Percentiles rank a stretch among this genome's conserved stretches.
Conservation (phyloP, 2,329 filamentous ascomycete genomes). For the Verticillium tricorpus region DNA sequence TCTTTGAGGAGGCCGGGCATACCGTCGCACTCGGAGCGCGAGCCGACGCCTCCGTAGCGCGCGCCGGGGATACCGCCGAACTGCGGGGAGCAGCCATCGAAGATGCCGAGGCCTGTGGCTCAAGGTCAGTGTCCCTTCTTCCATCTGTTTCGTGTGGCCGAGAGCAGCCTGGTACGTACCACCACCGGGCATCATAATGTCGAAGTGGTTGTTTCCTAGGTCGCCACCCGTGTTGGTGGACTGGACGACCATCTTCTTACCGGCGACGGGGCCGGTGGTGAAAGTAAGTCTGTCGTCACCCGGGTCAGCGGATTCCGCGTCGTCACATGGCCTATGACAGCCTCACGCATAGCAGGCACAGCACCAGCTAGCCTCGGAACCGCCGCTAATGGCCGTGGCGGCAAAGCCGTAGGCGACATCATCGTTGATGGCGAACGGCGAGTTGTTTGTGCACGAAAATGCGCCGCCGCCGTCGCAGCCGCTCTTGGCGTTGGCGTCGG, state of each 20-base stretch:
- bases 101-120: conserved; percentile 29
- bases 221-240: conserved; percentile 60
- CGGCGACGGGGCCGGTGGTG: conserved; percentile 43
- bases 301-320: conserved; percentile 5
- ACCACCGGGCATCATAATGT: conserved; percentile 52
- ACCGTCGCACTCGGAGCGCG: conserved; percentile 42
- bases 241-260: conserved; percentile 63
- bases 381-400: conserved; percentile 51
- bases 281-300: conserved; percentile 44
- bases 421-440: conserved; percentile 57
- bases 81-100: conserved; percentile 46
- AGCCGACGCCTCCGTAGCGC: conserved; percentile 52
- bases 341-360: conserved; percentile 57
- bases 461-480: conserved; percentile 58
- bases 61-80: conserved; percentile 41
- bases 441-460: conserved; percentile 58
- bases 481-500: conserved; percentile 39
- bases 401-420: conserved; percentile 61
- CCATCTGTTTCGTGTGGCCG: not conserved
- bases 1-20: conserved; percentile 48
- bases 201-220: conserved; percentile 54
- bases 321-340: not conserved
- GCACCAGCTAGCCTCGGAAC: conserved; percentile 56
- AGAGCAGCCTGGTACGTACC: conserved; percentile 31
- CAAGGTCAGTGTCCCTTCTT: not conserved